Evolutionary conservation across 345 rosid species (phyloP).

Genomic region (rapeseed (Brassica napus)): Da-Ae NC_063444.1:17369501-17370000

Average conservation of each 20-base stretch:
- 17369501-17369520: neutral
- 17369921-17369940: neutral
- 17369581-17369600: neutral
- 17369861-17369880: neutral
- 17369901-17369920: neutral
- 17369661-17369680: neutral
- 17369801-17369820: neutral
- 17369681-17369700: neutral
- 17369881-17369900: neutral
- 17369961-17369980: neutral
- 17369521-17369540: neutral
- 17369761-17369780: neutral
- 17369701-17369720: neutral
- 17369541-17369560: neutral
- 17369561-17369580: neutral
- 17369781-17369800: neutral
- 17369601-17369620: neutral
- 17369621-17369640: neutral
- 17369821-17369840: neutral
- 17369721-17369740: neutral
- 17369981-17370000: neutral
- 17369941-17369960: slow-evolving; percentile 1
- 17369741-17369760: neutral
- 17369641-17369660: neutral
- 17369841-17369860: neutral